Evolutionary conservation across 2,329 filamentous ascomycete species (phyloP).

Genomic region (Paecilomyces niveus): DNA sequence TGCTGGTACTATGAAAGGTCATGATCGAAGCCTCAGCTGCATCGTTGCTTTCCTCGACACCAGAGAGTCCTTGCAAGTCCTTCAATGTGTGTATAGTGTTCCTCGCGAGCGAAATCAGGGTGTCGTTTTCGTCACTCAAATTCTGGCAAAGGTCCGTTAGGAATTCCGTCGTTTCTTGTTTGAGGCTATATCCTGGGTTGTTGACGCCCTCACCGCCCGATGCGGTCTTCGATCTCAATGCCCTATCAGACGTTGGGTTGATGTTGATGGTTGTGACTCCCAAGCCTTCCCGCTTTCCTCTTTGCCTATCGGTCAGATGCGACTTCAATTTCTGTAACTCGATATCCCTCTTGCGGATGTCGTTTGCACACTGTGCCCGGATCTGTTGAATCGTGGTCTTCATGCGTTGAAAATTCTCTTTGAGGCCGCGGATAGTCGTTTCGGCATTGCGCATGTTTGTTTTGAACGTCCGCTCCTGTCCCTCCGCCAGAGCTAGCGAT

Average conservation of each 20-base stretch:
- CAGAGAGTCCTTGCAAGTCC: slow-evolving; percentile 46
- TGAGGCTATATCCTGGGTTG: slow-evolving; percentile 60
- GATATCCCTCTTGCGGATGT: slow-evolving; percentile 81
- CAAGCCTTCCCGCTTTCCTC: slow-evolving; percentile 49
- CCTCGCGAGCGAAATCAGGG: slow-evolving; percentile 63
- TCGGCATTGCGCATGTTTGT: slow-evolving; percentile 68
- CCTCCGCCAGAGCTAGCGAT: slow-evolving; percentile 53
- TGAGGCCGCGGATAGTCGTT: slow-evolving; percentile 64
- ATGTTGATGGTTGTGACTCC: slow-evolving; percentile 44
- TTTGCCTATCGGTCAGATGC: slow-evolving; percentile 65
- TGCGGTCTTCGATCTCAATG: slow-evolving; percentile 17
- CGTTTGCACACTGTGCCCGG: slow-evolving; percentile 78
- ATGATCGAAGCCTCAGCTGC: slow-evolving; percentile 18
- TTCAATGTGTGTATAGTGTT: slow-evolving; percentile 65
- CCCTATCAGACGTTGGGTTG: slow-evolving; percentile 32
- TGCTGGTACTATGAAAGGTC: slow-evolving; percentile 13
- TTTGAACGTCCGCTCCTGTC: slow-evolving; percentile 63
- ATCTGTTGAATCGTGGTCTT: slow-evolving; percentile 77
- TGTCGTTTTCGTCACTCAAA: slow-evolving; percentile 88
- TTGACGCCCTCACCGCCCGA: slow-evolving; percentile 38
- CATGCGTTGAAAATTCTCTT: slow-evolving; percentile 74
- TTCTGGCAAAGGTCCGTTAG: slow-evolving; percentile 75
- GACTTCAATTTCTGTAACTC: slow-evolving; percentile 85
- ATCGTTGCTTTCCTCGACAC: slow-evolving; percentile 16
- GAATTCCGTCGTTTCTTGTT: slow-evolving; percentile 85